Base-by-base conservation (phyloP, 192 early-diverging fungal genomes). In the Mortierella antarctica region DNA sequence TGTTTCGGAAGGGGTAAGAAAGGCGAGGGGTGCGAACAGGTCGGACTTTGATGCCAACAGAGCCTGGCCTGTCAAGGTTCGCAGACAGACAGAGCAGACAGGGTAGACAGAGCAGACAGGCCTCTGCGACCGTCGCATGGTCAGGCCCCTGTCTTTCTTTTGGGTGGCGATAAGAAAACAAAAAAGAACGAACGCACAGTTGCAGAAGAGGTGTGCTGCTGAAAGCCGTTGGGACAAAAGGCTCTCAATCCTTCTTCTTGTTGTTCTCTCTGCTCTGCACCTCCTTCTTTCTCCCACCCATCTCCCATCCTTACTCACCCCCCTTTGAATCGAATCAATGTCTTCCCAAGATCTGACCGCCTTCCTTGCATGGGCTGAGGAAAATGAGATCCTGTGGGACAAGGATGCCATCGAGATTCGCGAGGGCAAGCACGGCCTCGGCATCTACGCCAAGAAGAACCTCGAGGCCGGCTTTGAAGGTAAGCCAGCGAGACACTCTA, bases 301-400 rank as follows among this genome's bases (percentile, higher is more conserved):
- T 31, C 31, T 31, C 31, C 31, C 31, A 31, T 31, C 31, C 31
- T 31, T 31, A 2, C 31, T 31, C 31, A 31, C 31, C 31, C 31
- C 31, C 31, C 31, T 31, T 31, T 31, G 31, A 31, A 31, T 31
- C 31, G 31, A 31, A 31, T 31, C 41, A 66, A 76, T 76, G 74
- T 54, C 74, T 2, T 46, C 74, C 46, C 52, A 71, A 42, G 64
- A 79, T 49, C 50, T 79, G 69, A 67, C 31, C 21, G 57, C 76
- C 39, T 79, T 79, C 58, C 63, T 79, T 41, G 52, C 53, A 40
- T 92, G 90, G 90, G 87, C 90, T 18, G 69, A 79, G 40, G 76
- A 71, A 58, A 79, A 79, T 82, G 84, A 88, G 55, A 84, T 92
- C 20, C 70, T 82, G 7, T 92, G 87, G 79, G 86, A 88, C 68